These are phyloP conservation scores for Colletotrichum tanaceti DNA, from an alignment of 2,329 filamentous ascomycete species.

Conservation along the genomic window DNA sequence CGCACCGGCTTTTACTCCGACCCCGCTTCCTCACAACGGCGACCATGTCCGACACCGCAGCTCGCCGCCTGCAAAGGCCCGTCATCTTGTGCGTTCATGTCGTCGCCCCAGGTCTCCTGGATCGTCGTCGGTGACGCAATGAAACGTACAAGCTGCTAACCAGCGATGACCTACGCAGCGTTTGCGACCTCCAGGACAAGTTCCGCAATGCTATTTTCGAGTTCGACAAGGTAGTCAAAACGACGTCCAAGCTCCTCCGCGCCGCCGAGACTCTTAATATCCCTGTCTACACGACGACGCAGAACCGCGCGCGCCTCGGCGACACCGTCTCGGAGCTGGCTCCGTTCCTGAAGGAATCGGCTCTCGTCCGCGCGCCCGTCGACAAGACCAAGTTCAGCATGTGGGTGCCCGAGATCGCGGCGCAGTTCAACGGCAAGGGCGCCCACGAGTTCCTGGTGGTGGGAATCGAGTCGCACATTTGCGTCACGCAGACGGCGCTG, in stretches of 20 bases:
- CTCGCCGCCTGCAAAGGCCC: slow-evolving; percentile 39
- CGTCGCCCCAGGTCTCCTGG: not conserved
- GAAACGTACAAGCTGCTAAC: not conserved
- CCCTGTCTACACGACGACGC: slow-evolving; percentile 87
- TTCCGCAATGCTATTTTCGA: slow-evolving; percentile 86
- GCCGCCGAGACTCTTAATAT: slow-evolving; percentile 75
- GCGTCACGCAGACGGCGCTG: slow-evolving; percentile 90
- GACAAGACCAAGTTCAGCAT: slow-evolving; percentile 96
- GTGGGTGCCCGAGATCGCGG: slow-evolving; percentile 76
- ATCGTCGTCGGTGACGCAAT: not conserved
- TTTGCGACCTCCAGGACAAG: slow-evolving; percentile 96
- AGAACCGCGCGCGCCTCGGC: slow-evolving; percentile 82
- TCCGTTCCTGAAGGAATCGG: slow-evolving; percentile 57
- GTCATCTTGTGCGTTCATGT: slow-evolving; percentile 37
- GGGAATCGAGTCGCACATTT: slow-evolving; percentile 94
- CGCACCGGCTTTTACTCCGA: slow-evolving; percentile 1
- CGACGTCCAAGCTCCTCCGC: slow-evolving; percentile 75
- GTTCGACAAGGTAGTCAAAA: slow-evolving; percentile 83
- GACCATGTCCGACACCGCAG: slow-evolving; percentile 33
- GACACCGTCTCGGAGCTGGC: slow-evolving; percentile 80
- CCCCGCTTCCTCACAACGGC: slow-evolving; percentile 28
- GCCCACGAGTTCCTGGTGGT: slow-evolving; percentile 76
- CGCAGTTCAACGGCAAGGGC: slow-evolving; percentile 48
- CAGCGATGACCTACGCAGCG: slow-evolving; percentile 61
- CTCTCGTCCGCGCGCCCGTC: slow-evolving; percentile 60